Percentiles rank a stretch among this genome's conserved stretches.
phyloP scores from a whole-genome alignment of 106 monocot species.

The Dendrobium chrysotoxum region DNA sequence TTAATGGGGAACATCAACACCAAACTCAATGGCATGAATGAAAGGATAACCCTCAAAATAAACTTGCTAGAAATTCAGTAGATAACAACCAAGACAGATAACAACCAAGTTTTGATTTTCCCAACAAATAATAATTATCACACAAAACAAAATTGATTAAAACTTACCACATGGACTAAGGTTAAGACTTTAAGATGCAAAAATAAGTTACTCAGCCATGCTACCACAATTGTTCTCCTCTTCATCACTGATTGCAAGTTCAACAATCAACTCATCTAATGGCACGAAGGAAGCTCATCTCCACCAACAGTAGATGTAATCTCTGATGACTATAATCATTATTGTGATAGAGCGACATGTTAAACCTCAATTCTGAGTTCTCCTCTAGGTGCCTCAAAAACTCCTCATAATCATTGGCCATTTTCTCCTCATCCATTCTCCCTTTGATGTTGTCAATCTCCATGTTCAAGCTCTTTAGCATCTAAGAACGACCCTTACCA shows the following conservation, averaged over 20 bases:
- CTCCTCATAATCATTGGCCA: conserved; percentile 53
- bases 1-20: not conserved
- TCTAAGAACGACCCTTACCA: conserved; percentile 58
- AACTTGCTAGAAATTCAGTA: not conserved
- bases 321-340: conserved; percentile 58
- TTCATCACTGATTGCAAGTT: conserved; percentile 43
- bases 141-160: not conserved
- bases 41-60: not conserved
- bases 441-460: conserved; percentile 39
- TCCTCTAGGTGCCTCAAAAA: too few relatives aligned
- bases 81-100: too few relatives aligned
- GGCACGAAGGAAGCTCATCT: conserved; percentile 53
- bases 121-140: not conserved
- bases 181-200: too few relatives aligned
- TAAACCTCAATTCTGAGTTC: conserved; percentile 60
- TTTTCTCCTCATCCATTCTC: conserved; percentile 56
- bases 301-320: conserved; percentile 50
- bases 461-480: conserved; percentile 67
- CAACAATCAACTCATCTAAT: conserved; percentile 62
- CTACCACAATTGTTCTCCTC: conserved; percentile 11
- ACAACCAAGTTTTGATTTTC: too few relatives aligned
- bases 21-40: not conserved
- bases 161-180: conserved; percentile 5
- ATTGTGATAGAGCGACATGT: conserved; percentile 63
- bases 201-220: conserved; percentile 25